Evolutionary conservation across 306 rosid genomes (phyloP), one percentile per base, ranked within the genome.

Genomic region (Sesbania bispinosa): DNA sequence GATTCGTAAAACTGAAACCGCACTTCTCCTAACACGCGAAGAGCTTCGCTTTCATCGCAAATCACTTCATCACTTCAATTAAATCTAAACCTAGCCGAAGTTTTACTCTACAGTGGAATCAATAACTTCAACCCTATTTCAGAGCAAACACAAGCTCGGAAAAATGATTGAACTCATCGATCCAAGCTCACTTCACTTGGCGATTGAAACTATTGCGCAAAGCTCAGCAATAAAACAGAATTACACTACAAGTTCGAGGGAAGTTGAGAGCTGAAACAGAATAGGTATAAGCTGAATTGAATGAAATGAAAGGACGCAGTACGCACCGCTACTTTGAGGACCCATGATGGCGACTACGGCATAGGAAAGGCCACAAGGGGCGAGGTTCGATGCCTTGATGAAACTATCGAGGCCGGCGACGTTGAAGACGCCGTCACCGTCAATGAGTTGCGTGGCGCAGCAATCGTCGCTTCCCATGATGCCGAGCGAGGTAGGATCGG

Each of bases 291-390:
- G 20, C 13, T 5, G 3, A 64, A 63, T 19, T 11, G 10, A 62
- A 39, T 10, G 6, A 23, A 13, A 7, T 2, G 4, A 47, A 32
- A 5, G 14, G 6, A 0, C n/a, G n/a, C n/a, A 29, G 33, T 0
- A 23, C 80, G 32, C 47, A 93, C 98, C 98, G 47, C 97, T 93
- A 60, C 97, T 90, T 71, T 93, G 98, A 36, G 98, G 98, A 13
- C 98, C 98, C 98, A 93, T 93, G 58, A 93, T 67, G n/a, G 98
- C 83, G 18, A 93, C 90, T 9, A 93, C 94, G 5, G 97, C 96
- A 20, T 93, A 93, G 16, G 98, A 90, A 24, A 93, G 92, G 29
- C 98, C 97, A 43, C 87, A 80, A 1, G 72, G 32, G 20, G 80
- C 63, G 35, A 93, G 73, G 5, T 83, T 81, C 4, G 80, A 76